Conservation (phyloP, 1,284 basidiomycete species). For the Wolfiporia cocos region DNA sequence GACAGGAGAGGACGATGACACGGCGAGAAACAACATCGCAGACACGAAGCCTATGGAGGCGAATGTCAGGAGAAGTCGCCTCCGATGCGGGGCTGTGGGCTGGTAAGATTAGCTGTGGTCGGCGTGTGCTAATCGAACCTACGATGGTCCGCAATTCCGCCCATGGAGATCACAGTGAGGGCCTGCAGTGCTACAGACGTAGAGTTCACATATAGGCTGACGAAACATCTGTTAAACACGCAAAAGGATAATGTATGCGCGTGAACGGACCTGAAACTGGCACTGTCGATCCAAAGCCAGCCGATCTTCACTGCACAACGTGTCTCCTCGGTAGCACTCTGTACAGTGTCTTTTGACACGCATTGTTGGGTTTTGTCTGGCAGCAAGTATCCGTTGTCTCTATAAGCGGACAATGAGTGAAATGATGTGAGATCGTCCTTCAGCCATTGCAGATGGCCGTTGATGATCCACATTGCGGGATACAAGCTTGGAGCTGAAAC, state of each 20-base stretch:
- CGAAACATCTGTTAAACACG: not conserved
- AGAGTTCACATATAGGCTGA: slow-evolving; percentile 82
- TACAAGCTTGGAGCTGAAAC: too few relatives aligned
- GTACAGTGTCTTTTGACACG: slow-evolving; percentile 11
- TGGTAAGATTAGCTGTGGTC: not conserved
- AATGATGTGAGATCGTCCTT: not conserved
- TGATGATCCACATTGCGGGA: too few relatives aligned
- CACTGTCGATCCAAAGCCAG: slow-evolving; percentile 80
- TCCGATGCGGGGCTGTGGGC: slow-evolving; percentile 64
- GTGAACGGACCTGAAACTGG: slow-evolving; percentile 73
- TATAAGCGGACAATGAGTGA: slow-evolving; percentile 14
- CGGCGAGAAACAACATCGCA: slow-evolving; percentile 63
- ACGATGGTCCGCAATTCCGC: slow-evolving; percentile 85
- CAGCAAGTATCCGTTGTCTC: slow-evolving; percentile 71
- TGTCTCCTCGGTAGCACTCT: slow-evolving; percentile 20
- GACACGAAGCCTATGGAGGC: slow-evolving; percentile 65
- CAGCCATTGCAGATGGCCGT: too few relatives aligned
- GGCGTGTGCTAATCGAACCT: slow-evolving; percentile 19
- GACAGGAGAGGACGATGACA: slow-evolving; percentile 63
- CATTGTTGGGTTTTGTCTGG: slow-evolving; percentile 58
- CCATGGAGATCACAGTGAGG: slow-evolving; percentile 85
- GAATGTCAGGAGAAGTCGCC: slow-evolving; percentile 70
- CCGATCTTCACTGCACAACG: slow-evolving; percentile 73
- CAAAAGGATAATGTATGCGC: too few relatives aligned
- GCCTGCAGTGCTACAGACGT: slow-evolving; percentile 83